Conservation (phyloP, 2,329 filamentous ascomycete species). For the Phialophora tarda region DNA sequence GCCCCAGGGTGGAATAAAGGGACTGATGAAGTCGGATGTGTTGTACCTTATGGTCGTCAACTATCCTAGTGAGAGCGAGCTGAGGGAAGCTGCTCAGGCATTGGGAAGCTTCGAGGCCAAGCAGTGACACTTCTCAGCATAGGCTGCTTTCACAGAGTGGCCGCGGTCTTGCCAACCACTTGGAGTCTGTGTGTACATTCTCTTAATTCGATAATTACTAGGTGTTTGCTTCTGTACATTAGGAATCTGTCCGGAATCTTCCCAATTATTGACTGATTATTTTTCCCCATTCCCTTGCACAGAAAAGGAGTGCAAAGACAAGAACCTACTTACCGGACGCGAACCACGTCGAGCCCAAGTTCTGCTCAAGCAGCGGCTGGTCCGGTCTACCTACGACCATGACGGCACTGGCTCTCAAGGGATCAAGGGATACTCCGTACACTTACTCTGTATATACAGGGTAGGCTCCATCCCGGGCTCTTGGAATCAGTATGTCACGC, state of each 20-base stretch:
- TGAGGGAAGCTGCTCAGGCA: constrained; percentile 13
- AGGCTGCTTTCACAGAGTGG: background rate
- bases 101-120: background rate
- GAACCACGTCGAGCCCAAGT: no score
- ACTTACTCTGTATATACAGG: no score
- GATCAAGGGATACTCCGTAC: no score
- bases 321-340: background rate
- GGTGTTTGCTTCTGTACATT: background rate
- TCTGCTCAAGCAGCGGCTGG: no score
- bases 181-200: background rate
- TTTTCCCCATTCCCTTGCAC: no score
- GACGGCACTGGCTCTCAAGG: no score
- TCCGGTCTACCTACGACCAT: no score
- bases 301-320: background rate
- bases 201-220: no score
- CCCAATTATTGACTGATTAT: background rate
- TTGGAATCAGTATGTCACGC: no score
- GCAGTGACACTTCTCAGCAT: background rate
- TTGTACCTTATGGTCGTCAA: constrained; percentile 31
- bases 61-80: constrained; percentile 20
- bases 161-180: background rate
- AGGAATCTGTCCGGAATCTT: background rate
- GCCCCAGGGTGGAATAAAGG: constrained; percentile 20
- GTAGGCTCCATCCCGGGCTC: no score
- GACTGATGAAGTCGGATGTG: constrained; percentile 18